Conservation (phyloP, 257 asterid species). For the Avicennia marina region DNA sequence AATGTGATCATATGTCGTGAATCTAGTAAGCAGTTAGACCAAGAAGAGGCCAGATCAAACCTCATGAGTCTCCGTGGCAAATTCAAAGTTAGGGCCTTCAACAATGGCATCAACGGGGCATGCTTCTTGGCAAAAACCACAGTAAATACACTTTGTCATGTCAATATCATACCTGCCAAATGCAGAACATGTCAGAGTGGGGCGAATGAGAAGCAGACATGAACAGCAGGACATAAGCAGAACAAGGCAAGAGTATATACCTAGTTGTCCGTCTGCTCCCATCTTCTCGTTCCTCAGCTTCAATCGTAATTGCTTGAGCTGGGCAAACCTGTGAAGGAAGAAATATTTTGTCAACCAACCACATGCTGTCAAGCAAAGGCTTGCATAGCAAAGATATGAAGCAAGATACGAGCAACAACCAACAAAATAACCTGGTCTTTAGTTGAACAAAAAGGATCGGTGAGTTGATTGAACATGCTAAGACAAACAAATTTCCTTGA, state of each 20-base stretch:
- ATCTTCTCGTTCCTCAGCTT: constrained; percentile 96
- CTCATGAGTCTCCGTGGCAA: constrained; percentile 92
- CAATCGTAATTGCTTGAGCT: constrained; percentile 94
- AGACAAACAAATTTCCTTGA: too few species aligned
- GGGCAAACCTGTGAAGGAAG: constrained; percentile 66
- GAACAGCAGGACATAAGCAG: not conserved
- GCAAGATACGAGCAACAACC: not conserved
- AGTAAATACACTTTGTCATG: constrained; percentile 95
- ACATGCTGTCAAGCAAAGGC: not conserved
- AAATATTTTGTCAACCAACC: constrained; percentile 5
- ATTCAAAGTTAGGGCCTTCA: constrained; percentile 95
- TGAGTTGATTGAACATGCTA: too few species aligned
- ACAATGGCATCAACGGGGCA: constrained; percentile 98
- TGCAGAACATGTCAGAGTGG: too few species aligned
- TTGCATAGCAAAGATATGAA: not conserved
- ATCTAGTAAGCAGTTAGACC: not conserved
- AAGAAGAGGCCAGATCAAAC: constrained; percentile 26
- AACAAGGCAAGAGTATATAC: too few species aligned
- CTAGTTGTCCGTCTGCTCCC: constrained; percentile 96
- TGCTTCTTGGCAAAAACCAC: constrained; percentile 98
- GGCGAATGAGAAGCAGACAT: not conserved
- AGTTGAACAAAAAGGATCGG: not conserved
- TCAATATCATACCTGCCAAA: constrained; percentile 76
- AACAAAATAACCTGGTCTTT: too few species aligned
- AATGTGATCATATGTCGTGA: too few species aligned